Evolutionary conservation across 371 early-diverging fungal species (phyloP).

Genomic region (Rhizomucor miehei): DNA sequence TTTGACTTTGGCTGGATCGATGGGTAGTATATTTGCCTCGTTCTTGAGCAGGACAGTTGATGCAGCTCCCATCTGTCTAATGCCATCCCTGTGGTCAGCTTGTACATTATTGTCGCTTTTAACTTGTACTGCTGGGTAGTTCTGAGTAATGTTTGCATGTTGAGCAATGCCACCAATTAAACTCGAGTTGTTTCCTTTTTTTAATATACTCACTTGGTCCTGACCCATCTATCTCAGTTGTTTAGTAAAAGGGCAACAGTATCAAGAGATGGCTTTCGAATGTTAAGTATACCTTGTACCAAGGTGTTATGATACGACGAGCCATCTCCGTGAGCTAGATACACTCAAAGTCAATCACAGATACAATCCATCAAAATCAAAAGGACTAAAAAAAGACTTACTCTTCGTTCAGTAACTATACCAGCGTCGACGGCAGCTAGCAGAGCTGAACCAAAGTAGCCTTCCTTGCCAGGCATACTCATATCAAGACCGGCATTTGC

Average conservation of each 20-base stretch:
- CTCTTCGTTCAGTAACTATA: conserved; percentile 19
- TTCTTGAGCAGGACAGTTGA: conserved; percentile 51
- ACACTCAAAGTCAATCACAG: neutral
- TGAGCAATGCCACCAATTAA: neutral
- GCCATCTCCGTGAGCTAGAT: neutral
- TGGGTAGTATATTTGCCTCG: conserved; percentile 34
- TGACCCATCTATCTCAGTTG: neutral
- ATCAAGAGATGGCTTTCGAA: neutral
- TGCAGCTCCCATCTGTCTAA: conserved; percentile 49
- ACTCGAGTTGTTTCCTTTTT: neutral
- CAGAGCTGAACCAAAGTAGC: conserved; percentile 30
- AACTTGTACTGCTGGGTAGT: conserved; percentile 1
- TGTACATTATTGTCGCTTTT: conserved; percentile 1
- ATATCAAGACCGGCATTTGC: conserved; percentile 55
- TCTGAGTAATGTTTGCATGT: neutral
- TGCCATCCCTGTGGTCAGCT: conserved; percentile 27
- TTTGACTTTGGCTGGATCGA: conserved; percentile 16
- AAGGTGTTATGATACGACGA: too few relatives aligned
- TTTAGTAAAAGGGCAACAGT: neutral
- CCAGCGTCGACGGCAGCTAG: conserved; percentile 19
- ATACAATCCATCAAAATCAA: neutral
- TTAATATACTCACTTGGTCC: neutral
- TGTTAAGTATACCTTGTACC: neutral
- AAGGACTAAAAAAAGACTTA: conserved; percentile 2
- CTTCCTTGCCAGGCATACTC: conserved; percentile 53